Conservation (phyloP, 139 green algal species). For the Trebouxia sp. region DNA sequence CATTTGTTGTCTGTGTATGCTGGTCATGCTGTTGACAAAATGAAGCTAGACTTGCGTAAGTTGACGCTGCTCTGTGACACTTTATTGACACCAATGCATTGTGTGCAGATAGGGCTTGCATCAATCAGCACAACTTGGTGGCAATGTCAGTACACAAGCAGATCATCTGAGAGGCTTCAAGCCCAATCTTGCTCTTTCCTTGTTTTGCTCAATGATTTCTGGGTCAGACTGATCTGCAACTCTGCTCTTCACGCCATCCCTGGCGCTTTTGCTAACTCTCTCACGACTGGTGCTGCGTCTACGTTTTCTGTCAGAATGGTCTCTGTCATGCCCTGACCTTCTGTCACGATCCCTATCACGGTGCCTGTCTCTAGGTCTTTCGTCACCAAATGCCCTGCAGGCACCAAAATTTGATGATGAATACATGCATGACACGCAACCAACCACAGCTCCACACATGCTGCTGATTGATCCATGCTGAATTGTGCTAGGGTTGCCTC, state of each 20-base stretch:
- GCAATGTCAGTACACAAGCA: background rate
- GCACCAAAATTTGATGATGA: no score
- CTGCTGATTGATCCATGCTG: background rate
- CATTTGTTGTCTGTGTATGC: background rate
- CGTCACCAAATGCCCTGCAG: constrained; percentile 20
- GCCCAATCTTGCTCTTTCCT: constrained; percentile 69
- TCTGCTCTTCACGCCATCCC: constrained; percentile 25
- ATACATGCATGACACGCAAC: no score
- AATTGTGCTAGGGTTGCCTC: no score
- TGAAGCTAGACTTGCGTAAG: no score
- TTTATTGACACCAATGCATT: background rate
- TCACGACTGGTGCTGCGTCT: constrained; percentile 18
- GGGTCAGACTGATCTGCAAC: constrained; percentile 35
- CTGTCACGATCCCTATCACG: constrained; percentile 34
- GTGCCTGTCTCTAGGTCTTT: constrained; percentile 29
- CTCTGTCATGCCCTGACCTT: constrained; percentile 28
- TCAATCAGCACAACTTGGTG: background rate
- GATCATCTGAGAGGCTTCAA: constrained; percentile 68
- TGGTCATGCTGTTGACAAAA: no score
- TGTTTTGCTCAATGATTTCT: constrained; percentile 59
- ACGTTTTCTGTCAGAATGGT: background rate
- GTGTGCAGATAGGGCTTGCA: background rate
- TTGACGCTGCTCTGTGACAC: no score
- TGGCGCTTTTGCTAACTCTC: background rate
- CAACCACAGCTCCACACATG: background rate